Conservation (phyloP, 768 basidiomycete species). For the Termitomyces sp. region DNA sequence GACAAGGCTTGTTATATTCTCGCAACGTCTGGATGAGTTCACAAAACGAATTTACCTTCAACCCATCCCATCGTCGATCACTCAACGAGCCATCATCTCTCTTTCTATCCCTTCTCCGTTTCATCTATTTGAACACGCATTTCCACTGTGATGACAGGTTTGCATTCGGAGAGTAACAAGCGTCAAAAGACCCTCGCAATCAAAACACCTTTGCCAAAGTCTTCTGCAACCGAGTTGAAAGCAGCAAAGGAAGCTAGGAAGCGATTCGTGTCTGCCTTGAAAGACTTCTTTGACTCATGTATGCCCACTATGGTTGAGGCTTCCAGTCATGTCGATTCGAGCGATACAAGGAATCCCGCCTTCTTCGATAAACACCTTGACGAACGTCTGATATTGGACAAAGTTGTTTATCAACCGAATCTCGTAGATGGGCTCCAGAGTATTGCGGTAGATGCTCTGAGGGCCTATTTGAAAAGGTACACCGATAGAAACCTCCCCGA, state of each 20-base stretch:
- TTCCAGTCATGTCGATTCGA: not conserved
- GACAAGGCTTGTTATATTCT: not conserved
- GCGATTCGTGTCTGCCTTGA: not conserved
- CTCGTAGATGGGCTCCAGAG: not conserved
- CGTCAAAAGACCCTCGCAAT: not conserved
- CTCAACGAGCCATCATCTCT: not conserved
- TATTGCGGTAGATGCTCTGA: not conserved
- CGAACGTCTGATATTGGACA: not conserved
- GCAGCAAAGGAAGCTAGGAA: not conserved
- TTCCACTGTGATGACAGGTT: no score
- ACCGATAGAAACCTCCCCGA: not conserved
- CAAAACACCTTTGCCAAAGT: not conserved
- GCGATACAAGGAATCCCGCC: not conserved
- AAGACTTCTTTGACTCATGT: not conserved
- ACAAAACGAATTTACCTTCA: not conserved
- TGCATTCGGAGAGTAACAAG: not conserved
- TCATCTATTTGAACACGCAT: no score
- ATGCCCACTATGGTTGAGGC: not conserved
- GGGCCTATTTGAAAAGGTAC: not conserved
- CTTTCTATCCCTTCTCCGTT: no score
- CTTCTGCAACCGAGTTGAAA: not conserved
- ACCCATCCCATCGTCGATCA: not conserved
- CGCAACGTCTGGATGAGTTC: not conserved
- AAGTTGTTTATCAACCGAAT: constrained; percentile 2
- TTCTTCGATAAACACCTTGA: constrained; percentile 7